Evolutionary conservation across 768 basidiomycete genomes (phyloP).

Genomic region (Trichaptum fuscoviolaceum): DNA sequence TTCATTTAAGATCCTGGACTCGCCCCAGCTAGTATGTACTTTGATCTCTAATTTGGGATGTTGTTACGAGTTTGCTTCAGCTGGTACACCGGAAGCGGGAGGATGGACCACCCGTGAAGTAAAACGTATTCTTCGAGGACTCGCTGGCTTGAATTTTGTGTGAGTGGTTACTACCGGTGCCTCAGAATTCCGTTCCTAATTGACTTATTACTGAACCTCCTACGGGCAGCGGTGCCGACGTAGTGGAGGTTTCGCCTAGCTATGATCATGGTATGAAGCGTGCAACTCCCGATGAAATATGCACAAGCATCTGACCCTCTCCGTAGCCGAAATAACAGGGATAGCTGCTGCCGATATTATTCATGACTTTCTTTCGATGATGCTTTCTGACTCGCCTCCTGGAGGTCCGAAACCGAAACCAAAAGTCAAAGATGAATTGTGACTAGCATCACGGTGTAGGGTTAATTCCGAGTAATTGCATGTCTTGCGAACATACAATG

Average conservation of each 20-base stretch:
- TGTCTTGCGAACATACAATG: no score
- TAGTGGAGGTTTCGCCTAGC: slow-evolving; percentile 71
- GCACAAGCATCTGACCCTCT: background rate
- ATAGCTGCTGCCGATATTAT: slow-evolving; percentile 40
- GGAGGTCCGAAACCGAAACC: slow-evolving; percentile 12
- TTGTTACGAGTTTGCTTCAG: slow-evolving; percentile 27
- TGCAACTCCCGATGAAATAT: background rate
- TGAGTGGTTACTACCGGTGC: slow-evolving; percentile 31
- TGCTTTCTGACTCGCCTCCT: slow-evolving; percentile 25
- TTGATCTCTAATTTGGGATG: background rate
- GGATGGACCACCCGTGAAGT: slow-evolving; percentile 83
- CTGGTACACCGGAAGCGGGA: slow-evolving; percentile 80
- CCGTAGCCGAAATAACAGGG: slow-evolving; percentile 35
- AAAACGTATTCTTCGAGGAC: slow-evolving; percentile 74
- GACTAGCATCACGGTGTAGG: background rate
- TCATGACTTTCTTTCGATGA: slow-evolving; percentile 40
- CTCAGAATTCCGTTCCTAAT: background rate
- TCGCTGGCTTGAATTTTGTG: slow-evolving; percentile 78
- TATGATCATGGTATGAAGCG: slow-evolving; percentile 54
- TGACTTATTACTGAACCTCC: background rate
- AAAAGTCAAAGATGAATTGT: slow-evolving; percentile 17
- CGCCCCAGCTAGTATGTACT: slow-evolving; percentile 67
- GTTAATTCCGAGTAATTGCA: background rate
- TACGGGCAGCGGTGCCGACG: slow-evolving; percentile 52
- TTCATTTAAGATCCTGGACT: slow-evolving; percentile 57